Base-by-base conservation (phyloP, 352 stramenopile genomes). In the Phytophthora pseudosyringae region DNA sequence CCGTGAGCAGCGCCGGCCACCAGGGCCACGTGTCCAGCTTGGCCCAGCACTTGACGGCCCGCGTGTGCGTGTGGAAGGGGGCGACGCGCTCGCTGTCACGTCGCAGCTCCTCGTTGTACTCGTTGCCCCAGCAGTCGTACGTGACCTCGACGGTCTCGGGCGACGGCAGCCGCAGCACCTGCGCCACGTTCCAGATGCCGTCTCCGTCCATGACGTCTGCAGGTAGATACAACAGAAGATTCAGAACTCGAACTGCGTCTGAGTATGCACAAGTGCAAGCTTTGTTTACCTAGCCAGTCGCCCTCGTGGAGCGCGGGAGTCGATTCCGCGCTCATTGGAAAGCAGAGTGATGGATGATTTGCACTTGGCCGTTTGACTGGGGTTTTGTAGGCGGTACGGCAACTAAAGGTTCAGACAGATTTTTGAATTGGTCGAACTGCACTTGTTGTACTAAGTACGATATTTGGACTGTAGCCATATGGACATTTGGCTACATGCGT, bases 1-100 rank as follows among this genome's bases (percentile, higher is more conserved):
- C 54, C 8, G 69, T 77, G 6, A 91, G 74, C 25, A 93, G 59
- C 3, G 78, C 77, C 10, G 83, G 80, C 83, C 83, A 93, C 70
- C 69, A 89, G 9, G 81, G 83, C 78, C 79, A 93, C 40, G 86
- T 87, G 43, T 71, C 68, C 44, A 89, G 83, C 59, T 90, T 88
- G 40, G 75, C 78, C 83, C 83, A 93, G 52, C 81, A 90, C 62
- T 91, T 91, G 51, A 91, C 80, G 4, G 73, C 64, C 74, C 74
- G 84, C 45, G 81, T 93, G 72, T 85, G 88, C 39, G 78, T 89
- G 54, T 87, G 73, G 58, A 82, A 89, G 38, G 81, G 83, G 5
- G 83, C 78, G 21, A 93, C 73, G n/a, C 82, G 78, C 10, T 68
- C 59, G 39, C 78, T 80, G 49, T 83, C 66, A 32, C 81, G 61